A percentile compares a stretch with the other conserved stretches of the same genome.
These are phyloP conservation scores for Silene uniflora DNA, from an alignment of 148 eudicot species.

Conservation along the genomic window DNA sequence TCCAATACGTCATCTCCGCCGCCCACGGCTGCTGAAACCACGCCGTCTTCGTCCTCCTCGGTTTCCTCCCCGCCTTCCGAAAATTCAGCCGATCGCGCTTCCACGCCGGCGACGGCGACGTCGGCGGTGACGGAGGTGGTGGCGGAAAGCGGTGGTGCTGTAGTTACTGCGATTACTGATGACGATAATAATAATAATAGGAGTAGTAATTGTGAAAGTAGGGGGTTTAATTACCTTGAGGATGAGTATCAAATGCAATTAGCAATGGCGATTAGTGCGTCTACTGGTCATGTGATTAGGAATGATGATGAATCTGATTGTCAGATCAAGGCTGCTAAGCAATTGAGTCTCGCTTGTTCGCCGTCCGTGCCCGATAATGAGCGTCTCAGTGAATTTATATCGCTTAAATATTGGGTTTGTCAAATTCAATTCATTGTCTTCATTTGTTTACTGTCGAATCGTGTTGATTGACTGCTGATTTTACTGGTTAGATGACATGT, in stretches of 20 bases:
- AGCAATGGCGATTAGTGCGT: conserved; percentile 86
- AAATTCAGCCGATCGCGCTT: conserved; percentile 23
- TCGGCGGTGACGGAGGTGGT: conserved; percentile 14
- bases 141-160: conserved; percentile 6
- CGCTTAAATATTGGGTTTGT: conserved; percentile 82
- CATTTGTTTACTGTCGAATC: not conserved
- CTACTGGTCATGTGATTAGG: conserved; percentile 58
- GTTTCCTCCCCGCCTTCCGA: conserved; percentile 22
- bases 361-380: conserved; percentile 52
- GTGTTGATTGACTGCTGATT: conserved; percentile 7
- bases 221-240: conserved; percentile 58
- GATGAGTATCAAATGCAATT: conserved; percentile 94
- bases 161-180: conserved; percentile 14
- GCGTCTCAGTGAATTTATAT: conserved; percentile 51
- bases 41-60: conserved; percentile 31
- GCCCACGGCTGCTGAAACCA: conserved; percentile 26
- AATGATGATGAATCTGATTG: conserved; percentile 65
- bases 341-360: conserved; percentile 66
- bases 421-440: not conserved
- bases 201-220: not conserved
- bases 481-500: not conserved
- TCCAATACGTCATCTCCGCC: conserved; percentile 24
- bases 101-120: conserved; percentile 18
- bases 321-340: conserved; percentile 90
- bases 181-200: not conserved